Percentiles rank a stretch among this genome's conserved stretches.
Evolutionary conservation across 257 asterid genomes (phyloP).

Genomic region (Capsicum baccatum): DNA sequence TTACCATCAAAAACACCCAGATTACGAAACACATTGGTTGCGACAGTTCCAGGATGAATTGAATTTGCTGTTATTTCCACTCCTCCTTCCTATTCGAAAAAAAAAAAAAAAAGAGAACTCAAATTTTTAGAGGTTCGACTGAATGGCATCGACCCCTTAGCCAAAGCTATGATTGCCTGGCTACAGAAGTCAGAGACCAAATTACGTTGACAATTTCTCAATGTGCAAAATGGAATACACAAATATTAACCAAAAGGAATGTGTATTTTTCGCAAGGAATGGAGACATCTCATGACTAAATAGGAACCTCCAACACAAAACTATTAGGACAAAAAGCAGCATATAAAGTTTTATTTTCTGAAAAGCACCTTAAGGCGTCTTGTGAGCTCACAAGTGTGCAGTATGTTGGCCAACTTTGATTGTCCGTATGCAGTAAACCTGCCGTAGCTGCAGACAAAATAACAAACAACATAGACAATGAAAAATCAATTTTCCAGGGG

Average conservation of each 20-base stretch:
- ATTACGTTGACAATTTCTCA: background rate
- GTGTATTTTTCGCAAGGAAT: background rate
- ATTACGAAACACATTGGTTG: conserved; percentile 73
- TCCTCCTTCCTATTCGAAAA: conserved; percentile 65
- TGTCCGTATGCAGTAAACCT: conserved; percentile 70
- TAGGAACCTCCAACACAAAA: background rate
- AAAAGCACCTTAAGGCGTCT: conserved; percentile 63
- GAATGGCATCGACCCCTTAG: background rate
- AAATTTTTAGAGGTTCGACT: background rate
- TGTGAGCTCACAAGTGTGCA: conserved; percentile 73
- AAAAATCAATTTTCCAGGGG: background rate
- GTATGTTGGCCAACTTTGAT: conserved; percentile 78
- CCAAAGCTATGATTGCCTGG: background rate
- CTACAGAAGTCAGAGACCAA: background rate
- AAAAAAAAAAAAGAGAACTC: background rate
- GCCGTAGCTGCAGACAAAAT: conserved; percentile 53
- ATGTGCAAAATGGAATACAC: background rate
- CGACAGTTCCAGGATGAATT: conserved; percentile 82
- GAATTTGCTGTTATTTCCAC: conserved; percentile 79
- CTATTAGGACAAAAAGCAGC: background rate
- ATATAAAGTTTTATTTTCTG: background rate
- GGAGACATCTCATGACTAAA: conserved; percentile 19
- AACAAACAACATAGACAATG: conserved; percentile 26
- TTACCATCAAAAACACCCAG: conserved; percentile 58
- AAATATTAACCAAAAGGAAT: background rate